Evolutionary conservation across 2,329 filamentous ascomycete genomes (phyloP).

Genomic region (Xylariales sp.): DNA sequence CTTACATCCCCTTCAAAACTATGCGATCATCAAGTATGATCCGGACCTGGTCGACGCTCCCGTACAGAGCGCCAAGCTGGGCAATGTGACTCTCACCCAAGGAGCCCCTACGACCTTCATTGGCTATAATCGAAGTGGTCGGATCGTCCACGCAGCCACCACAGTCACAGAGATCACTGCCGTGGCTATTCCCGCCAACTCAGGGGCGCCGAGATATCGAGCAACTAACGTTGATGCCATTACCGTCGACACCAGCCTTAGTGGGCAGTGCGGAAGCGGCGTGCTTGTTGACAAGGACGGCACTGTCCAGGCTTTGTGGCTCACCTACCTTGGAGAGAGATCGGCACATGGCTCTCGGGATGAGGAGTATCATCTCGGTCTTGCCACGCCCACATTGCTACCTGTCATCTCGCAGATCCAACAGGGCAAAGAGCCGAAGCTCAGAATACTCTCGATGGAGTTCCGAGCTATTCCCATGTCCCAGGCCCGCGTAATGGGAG

Average conservation of each 20-base stretch:
- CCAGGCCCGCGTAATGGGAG: conserved; percentile 94
- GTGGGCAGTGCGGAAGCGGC: conserved; percentile 87
- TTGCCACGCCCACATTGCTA: conserved; percentile 81
- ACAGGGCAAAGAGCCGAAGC: conserved; percentile 68
- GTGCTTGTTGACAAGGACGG: conserved; percentile 87
- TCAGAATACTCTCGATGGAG: conserved; percentile 91
- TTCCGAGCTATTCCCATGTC: conserved; percentile 95
- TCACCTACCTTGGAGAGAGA: conserved; percentile 93
- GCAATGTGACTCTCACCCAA: conserved; percentile 78
- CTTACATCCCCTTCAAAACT: conserved; percentile 94
- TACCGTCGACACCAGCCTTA: conserved; percentile 89
- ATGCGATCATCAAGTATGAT: conserved; percentile 92
- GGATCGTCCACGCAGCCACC: conserved; percentile 89
- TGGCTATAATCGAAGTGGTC: conserved; percentile 94
- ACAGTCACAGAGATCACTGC: conserved; percentile 96
- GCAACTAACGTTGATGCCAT: conserved; percentile 96
- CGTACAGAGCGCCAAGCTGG: conserved; percentile 82
- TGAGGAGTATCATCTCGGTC: conserved; percentile 91
- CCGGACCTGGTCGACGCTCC: conserved; percentile 89
- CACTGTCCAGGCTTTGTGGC: conserved; percentile 90
- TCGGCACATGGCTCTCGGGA: conserved; percentile 75
- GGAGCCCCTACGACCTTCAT: conserved; percentile 94
- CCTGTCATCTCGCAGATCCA: conserved; percentile 87
- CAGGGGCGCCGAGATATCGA: conserved; percentile 84
- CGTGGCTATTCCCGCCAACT: conserved; percentile 91